Conservation (phyloP, 257 asterid genomes). For the Fraxinus excelsior region DNA sequence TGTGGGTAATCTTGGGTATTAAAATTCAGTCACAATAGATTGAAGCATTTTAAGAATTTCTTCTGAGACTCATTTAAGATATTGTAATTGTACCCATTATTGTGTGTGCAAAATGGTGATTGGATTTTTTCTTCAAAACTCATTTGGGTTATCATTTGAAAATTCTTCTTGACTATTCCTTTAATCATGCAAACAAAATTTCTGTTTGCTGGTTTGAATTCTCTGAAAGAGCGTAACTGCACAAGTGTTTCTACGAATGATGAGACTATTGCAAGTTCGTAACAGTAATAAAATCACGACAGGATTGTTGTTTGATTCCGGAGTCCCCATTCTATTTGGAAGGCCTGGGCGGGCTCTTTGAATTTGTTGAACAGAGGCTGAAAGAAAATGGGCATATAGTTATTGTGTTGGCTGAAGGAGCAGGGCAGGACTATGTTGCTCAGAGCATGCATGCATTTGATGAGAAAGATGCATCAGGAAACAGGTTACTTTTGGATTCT, state of each 20-base stretch:
- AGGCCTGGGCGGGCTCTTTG: slow-evolving; percentile 89
- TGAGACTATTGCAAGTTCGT: slow-evolving; percentile 18
- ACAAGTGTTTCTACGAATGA: not conserved
- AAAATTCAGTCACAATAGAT: not conserved
- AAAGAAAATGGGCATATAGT: slow-evolving; percentile 82
- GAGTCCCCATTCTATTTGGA: slow-evolving; percentile 94
- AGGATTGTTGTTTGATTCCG: slow-evolving; percentile 97
- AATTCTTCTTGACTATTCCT: not conserved
- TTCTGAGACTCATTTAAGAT: not conserved
- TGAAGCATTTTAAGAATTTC: not conserved
- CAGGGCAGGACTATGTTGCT: slow-evolving; percentile 88
- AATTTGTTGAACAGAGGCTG: slow-evolving; percentile 76
- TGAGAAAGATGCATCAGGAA: slow-evolving; percentile 92
- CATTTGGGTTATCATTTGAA: not conserved
- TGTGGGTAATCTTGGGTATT: slow-evolving; percentile 5
- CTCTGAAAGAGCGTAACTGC: slow-evolving; percentile 7
- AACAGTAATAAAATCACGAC: slow-evolving; percentile 39
- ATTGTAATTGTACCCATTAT: not conserved
- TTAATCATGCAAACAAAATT: not conserved
- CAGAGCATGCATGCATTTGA: slow-evolving; percentile 58
- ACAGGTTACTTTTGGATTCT: slow-evolving; percentile 72
- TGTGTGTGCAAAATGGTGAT: not conserved
- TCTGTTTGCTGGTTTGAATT: slow-evolving; percentile 11
- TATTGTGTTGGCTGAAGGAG: slow-evolving; percentile 95
- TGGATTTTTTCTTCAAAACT: not conserved